A percentile compares a stretch with the other conserved stretches of the same genome.
Evolutionary conservation across 2,329 filamentous ascomycete species (phyloP).

Genomic region (Colletotrichum sp.): DNA sequence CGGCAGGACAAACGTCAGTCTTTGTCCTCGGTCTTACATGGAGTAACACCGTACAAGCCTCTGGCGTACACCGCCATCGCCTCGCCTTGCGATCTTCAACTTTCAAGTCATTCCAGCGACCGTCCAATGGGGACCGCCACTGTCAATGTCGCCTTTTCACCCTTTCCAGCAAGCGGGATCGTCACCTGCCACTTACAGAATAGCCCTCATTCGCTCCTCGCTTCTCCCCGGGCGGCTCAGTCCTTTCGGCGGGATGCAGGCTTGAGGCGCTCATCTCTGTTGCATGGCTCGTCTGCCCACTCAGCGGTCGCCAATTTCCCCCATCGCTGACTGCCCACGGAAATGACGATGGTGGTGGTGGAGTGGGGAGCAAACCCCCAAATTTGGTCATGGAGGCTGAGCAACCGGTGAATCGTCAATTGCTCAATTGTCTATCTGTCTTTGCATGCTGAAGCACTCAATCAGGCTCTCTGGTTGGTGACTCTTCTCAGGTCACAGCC

Average conservation of each 20-base stretch:
- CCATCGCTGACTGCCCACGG: not conserved
- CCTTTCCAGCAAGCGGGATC: not conserved
- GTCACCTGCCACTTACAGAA: not conserved
- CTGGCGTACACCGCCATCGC: not conserved
- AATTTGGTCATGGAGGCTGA: not conserved
- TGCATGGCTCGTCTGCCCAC: not conserved
- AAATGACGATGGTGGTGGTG: not conserved
- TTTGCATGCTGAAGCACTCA: not conserved
- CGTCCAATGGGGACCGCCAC: not conserved
- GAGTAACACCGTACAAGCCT: not conserved
- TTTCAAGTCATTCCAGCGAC: not conserved
- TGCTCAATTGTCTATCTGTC: not conserved
- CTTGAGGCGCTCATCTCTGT: not conserved
- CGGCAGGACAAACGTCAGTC: not conserved
- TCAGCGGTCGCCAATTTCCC: not conserved
- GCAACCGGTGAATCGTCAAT: not conserved
- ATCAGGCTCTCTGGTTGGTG: not conserved
- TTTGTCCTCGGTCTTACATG: not conserved
- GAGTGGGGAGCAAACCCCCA: not conserved
- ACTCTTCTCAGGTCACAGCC: not conserved
- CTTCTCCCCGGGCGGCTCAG: not conserved
- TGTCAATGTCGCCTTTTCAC: not conserved
- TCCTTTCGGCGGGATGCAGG: not conserved
- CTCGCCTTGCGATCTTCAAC: not conserved
- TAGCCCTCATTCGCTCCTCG: not conserved